These are phyloP conservation scores for Cajanus cajan DNA, from an alignment of 306 rosid genomes.

Conservation along the genomic window DNA sequence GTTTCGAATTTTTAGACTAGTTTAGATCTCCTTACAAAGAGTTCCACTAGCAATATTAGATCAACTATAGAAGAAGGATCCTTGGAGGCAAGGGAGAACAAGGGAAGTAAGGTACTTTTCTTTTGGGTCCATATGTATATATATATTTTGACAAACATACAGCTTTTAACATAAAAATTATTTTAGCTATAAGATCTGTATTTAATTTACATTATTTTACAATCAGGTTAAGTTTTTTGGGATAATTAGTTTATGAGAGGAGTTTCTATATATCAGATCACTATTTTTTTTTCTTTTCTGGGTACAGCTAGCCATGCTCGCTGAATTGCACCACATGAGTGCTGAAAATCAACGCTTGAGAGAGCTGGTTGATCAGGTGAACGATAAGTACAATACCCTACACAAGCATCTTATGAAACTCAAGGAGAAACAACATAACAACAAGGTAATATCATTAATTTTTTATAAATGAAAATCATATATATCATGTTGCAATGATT, in stretches of 20 bases:
- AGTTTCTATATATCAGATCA: background rate
- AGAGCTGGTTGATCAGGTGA: constrained; percentile 42
- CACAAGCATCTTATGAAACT: constrained; percentile 34
- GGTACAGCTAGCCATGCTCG: constrained; percentile 24
- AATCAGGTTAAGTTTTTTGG: background rate
- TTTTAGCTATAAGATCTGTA: background rate
- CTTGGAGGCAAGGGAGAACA: constrained; percentile 25
- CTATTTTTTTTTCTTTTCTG: background rate
- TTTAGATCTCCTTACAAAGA: constrained; percentile 48
- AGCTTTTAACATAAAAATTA: background rate
- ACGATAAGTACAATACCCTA: constrained; percentile 41
- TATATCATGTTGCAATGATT: background rate
- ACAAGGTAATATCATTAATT: constrained; percentile 23
- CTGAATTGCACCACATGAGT: constrained; percentile 47
- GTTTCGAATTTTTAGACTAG: constrained; percentile 40
- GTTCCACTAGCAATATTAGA: constrained; percentile 27
- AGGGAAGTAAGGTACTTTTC: constrained; percentile 17
- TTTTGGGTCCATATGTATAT: background rate
- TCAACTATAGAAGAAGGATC: constrained; percentile 38
- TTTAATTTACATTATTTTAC: background rate
- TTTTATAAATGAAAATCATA: background rate
- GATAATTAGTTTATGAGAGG: background rate
- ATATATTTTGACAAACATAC: background rate
- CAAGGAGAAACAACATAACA: constrained; percentile 24
- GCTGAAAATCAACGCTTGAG: constrained; percentile 50